A percentile compares a stretch with the other conserved stretches of the same genome.
Conservation (phyloP, 2,329 filamentous ascomycete species). For the Cadophora malorum region DNA sequence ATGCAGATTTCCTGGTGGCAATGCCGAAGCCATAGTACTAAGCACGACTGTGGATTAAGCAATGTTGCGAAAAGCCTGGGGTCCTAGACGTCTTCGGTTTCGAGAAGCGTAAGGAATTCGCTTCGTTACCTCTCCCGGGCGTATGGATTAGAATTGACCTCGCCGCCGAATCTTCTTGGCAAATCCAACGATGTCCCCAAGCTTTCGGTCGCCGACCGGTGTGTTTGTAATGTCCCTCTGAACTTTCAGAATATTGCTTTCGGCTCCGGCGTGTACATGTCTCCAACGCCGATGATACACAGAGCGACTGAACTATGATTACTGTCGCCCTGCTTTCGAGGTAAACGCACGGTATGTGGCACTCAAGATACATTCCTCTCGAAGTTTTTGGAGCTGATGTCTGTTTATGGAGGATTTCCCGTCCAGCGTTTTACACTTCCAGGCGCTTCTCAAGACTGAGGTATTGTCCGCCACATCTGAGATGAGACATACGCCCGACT, state of each 20-base stretch:
- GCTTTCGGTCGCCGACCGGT: neutral
- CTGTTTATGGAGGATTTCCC: too few relatives aligned
- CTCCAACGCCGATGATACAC: neutral
- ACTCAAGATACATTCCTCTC: neutral
- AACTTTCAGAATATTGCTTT: neutral
- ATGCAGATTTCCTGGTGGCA: neutral
- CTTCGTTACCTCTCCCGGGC: neutral
- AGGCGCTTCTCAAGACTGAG: too few relatives aligned
- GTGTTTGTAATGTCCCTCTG: neutral
- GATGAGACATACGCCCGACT: constrained; percentile 18
- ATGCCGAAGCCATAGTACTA: neutral
- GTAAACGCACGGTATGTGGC: neutral
- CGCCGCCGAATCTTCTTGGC: neutral
- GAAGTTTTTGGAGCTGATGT: too few relatives aligned
- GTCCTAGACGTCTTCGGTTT: neutral
- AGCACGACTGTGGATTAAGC: neutral
- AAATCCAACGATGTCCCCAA: too few relatives aligned
- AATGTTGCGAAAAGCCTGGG: neutral
- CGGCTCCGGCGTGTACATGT: neutral
- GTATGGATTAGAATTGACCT: neutral
- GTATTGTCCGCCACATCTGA: neutral
- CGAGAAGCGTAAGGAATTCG: neutral
- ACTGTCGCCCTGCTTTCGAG: constrained; percentile 2
- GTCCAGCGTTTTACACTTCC: too few relatives aligned
- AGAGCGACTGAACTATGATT: neutral